Evolutionary conservation across 2,329 filamentous ascomycete species (phyloP).

Genomic region (Bisporella sp.): DNA sequence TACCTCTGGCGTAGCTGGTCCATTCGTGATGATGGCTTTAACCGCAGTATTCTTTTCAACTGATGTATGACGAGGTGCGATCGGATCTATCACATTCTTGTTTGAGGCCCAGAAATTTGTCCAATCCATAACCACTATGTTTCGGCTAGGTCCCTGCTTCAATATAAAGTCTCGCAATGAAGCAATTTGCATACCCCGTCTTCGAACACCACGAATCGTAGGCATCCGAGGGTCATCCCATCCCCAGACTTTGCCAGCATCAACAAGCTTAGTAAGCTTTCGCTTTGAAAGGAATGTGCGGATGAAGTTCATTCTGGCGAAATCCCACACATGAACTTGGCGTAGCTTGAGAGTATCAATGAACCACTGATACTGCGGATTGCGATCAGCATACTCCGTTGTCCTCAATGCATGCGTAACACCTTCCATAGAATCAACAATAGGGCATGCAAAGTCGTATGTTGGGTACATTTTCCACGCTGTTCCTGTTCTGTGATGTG

Average conservation of each 20-base stretch:
- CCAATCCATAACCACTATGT: constrained; percentile 82
- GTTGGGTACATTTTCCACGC: constrained; percentile 84
- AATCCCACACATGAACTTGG: constrained; percentile 79
- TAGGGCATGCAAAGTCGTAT: constrained; percentile 80
- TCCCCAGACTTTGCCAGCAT: constrained; percentile 67
- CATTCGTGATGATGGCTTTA: constrained; percentile 60
- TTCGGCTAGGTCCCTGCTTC: constrained; percentile 76
- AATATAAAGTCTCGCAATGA: constrained; percentile 79
- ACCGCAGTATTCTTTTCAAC: constrained; percentile 66
- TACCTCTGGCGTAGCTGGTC: constrained; percentile 52
- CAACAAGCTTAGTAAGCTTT: constrained; percentile 78
- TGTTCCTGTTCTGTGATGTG: constrained; percentile 74
- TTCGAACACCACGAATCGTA: constrained; percentile 70
- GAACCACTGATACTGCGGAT: constrained; percentile 85
- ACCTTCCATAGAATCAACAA: constrained; percentile 74
- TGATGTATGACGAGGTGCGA: constrained; percentile 67
- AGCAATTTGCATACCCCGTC: constrained; percentile 71
- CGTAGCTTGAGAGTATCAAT: constrained; percentile 66
- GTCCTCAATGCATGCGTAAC: constrained; percentile 79
- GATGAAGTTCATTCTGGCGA: constrained; percentile 78
- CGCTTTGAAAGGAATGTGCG: constrained; percentile 78
- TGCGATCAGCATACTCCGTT: constrained; percentile 82
- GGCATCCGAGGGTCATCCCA: constrained; percentile 88
- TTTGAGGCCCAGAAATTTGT: constrained; percentile 62
- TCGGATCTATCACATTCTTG: constrained; percentile 77